Evolutionary conservation across 2,329 filamentous ascomycete species (phyloP).

Genomic region (Diaporthe batatas): DNA sequence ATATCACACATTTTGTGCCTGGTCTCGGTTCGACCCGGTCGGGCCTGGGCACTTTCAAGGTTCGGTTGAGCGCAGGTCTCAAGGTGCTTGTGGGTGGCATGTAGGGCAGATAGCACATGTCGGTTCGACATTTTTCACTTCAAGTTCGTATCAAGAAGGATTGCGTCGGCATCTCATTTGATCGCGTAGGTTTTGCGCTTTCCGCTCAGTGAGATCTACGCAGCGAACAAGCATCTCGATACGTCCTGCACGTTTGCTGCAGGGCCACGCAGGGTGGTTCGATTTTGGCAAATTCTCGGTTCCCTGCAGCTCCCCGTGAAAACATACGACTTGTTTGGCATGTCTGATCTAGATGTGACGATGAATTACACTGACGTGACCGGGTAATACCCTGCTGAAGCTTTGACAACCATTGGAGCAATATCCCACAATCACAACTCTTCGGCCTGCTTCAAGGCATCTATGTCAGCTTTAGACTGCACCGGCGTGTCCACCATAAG

Average conservation of each 20-base stretch:
- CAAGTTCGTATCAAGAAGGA: neutral
- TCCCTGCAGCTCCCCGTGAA: neutral
- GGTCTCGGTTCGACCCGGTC: no score
- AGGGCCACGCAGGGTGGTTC: neutral
- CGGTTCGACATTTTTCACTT: neutral
- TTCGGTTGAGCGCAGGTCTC: neutral
- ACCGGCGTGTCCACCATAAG: constrained; percentile 45
- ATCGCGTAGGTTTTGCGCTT: neutral
- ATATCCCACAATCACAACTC: neutral
- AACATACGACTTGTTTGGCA: no score
- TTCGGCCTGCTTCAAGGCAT: neutral
- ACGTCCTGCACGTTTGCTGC: neutral
- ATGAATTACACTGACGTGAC: neutral
- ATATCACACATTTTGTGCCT: no score
- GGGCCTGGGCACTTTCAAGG: neutral
- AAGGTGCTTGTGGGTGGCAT: neutral
- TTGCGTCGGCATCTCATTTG: neutral
- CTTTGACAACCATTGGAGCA: neutral
- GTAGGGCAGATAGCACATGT: neutral
- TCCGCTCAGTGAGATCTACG: neutral
- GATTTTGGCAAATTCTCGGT: no score
- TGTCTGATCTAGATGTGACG: neutral
- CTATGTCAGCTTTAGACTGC: constrained; percentile 36
- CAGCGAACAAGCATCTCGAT: neutral
- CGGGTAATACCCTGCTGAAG: neutral